Evolutionary conservation across 331 rosid species (phyloP).

Genomic region (Pyracantha coccinea): DNA sequence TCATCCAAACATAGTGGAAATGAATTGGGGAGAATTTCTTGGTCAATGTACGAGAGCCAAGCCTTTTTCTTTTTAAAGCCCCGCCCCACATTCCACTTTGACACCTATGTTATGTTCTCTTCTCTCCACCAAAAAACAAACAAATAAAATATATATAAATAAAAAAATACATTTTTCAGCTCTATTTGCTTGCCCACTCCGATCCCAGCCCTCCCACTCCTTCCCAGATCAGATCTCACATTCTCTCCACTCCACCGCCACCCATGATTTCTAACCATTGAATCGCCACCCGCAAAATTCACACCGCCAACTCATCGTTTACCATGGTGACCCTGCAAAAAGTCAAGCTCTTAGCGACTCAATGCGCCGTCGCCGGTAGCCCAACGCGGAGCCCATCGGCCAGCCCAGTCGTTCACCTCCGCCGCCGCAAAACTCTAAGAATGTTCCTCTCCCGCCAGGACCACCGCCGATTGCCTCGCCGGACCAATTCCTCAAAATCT

Average conservation of each 20-base stretch:
- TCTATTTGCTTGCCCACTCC: background rate
- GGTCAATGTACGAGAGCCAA: no score
- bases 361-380: slow-evolving; percentile 61
- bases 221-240: slow-evolving; percentile 36
- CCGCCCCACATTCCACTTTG: background rate
- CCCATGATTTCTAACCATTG: background rate
- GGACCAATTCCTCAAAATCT: slow-evolving; percentile 1
- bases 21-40: no score
- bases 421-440: slow-evolving; percentile 68
- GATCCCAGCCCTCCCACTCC: background rate
- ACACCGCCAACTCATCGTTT: background rate
- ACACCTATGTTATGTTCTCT: background rate
- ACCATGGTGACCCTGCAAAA: slow-evolving; percentile 57
- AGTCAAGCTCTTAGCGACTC: slow-evolving; percentile 67
- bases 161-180: background rate
- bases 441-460: slow-evolving; percentile 60
- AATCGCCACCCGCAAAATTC: background rate
- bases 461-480: slow-evolving; percentile 43
- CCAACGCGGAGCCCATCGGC: slow-evolving; percentile 59
- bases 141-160: background rate
- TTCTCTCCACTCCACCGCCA: slow-evolving; percentile 13
- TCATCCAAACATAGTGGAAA: no score
- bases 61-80: background rate
- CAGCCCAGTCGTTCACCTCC: slow-evolving; percentile 74
- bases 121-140: background rate